Evolutionary conservation across 2,329 filamentous ascomycete species (phyloP).

Genomic region (Dactylellina drechsleri): DNA sequence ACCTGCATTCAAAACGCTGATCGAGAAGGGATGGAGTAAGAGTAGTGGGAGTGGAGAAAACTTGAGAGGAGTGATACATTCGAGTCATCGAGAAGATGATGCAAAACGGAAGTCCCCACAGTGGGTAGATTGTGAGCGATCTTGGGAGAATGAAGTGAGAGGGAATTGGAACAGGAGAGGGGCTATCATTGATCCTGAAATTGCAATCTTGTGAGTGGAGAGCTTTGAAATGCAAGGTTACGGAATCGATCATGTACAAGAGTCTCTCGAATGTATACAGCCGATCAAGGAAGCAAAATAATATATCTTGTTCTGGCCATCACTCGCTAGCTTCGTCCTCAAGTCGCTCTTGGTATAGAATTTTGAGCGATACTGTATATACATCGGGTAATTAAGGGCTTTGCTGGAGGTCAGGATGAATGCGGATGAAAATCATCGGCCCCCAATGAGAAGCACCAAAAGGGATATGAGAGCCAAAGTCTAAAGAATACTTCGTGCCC

Average conservation of each 20-base stretch:
- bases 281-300: too few relatives aligned
- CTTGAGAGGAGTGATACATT: not conserved
- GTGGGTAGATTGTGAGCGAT: not conserved
- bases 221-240: slow-evolving; percentile 15
- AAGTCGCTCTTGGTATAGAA: too few relatives aligned
- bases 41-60: not conserved
- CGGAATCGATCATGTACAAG: not conserved
- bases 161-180: slow-evolving; percentile 15
- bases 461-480: too few relatives aligned
- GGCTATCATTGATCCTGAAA: slow-evolving; percentile 1
- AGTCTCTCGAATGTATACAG: too few relatives aligned
- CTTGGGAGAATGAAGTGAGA: slow-evolving; percentile 12
- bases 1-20: slow-evolving; percentile 29
- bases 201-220: slow-evolving; percentile 22
- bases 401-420: too few relatives aligned
- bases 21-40: slow-evolving; percentile 3
- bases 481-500: too few relatives aligned
- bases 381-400: too few relatives aligned
- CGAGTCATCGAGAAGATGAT: not conserved
- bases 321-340: too few relatives aligned
- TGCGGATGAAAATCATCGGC: too few relatives aligned
- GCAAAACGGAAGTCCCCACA: not conserved
- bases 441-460: too few relatives aligned
- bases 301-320: too few relatives aligned
- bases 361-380: too few relatives aligned